Evolutionary conservation across 2,329 filamentous ascomycete genomes (phyloP), one percentile per base, ranked within the genome.

Genomic region (Ceratocystis diversiconidia): DNA sequence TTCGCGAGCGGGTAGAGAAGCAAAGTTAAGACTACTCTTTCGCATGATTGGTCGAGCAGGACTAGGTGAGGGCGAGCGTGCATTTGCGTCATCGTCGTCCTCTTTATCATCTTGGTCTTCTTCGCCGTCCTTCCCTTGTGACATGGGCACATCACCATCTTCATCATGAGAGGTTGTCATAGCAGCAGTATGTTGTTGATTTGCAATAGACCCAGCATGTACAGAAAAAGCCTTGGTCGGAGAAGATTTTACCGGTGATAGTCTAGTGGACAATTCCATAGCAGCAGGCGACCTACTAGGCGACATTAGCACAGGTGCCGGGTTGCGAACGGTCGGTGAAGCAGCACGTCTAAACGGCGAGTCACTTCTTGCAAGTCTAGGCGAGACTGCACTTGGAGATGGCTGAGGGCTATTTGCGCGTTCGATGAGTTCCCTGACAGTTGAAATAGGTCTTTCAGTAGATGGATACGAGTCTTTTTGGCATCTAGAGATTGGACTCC

Each of bases 21-120:
- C 90, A 76, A 99, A 97, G 67, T 89, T 95, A 68, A 99, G 81
- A 73, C 92, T 97, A 75, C 92, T 96, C 79, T 97, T 97, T 68
- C 92, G 86, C 70, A 95, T 82, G 36, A 89, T 79, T 1, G 88
- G 87, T 70, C 89, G 82, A 61, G 88, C 84, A 0, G 89, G 89
- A 70, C 87, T 92, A 0, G 88, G 90, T 0, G 78, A 80, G 61
- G 89, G 86, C 1, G 87, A 89, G 17, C 82, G 82, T 2, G 85
- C 87, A 68, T 79, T 78, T 25, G 76, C 75, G 68, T 82, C 82
- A 48, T 82, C 80, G 60, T 74, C 72, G 17, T 73, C 71, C 36
- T 75, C 70, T n/a, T 71, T 68, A 22, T 69, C 66, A 19, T 64
- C 43, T 4, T 64, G 59, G 41, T 62, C 46, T 25, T 63, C 44